Base-by-base conservation (phyloP, 2,329 filamentous ascomycete species). In the Penicillium sp. region DNA sequence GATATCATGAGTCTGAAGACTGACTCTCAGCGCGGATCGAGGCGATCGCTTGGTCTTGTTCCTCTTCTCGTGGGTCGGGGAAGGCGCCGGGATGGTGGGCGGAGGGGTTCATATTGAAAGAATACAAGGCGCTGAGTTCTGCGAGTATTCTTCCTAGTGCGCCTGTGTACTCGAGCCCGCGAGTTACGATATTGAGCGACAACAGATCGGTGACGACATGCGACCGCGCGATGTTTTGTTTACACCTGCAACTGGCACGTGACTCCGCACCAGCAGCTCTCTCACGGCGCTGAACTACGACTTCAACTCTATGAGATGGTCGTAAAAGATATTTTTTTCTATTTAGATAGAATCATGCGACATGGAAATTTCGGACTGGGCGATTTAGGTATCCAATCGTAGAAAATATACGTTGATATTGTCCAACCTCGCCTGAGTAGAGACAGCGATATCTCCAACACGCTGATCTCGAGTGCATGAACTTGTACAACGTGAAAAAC, bases 11-110 rank as follows among this genome's bases (percentile, higher is more conserved):
- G 29, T 16, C n/a, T 26, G 29, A 23, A 39, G 28, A 49, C 68
- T 45, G 59, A 76, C 74, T 76, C 62, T 77, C 68, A 26, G 66
- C 65, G 53, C 72, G 70, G 23, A 77, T 70, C 28, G 67, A 63
- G 24, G 63, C 57, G 41, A 78, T 77, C 34, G 77, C 74, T 1
- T 65, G 62, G 52, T 77, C 75, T 8, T 76, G 63, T 13, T 65
- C 58, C 45, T 65, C 61, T 39, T 66, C 65, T 23, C 58, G 50
- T 16, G 60, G 57, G 28, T 60, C 59, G 41, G 57, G 55, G 34
- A 60, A 53, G 55, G 41, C 36, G 15, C 42, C 28, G 12, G 18
- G 12, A 26, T 41, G 42, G 18, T 47, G 49, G 4, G 34, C 21
- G n/a, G 12, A 46, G 23, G 45, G 42, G 36, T 42, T 47, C 59